Base-by-base conservation (phyloP, 2,329 filamentous ascomycete species). In the Alternaria sp. region DNA sequence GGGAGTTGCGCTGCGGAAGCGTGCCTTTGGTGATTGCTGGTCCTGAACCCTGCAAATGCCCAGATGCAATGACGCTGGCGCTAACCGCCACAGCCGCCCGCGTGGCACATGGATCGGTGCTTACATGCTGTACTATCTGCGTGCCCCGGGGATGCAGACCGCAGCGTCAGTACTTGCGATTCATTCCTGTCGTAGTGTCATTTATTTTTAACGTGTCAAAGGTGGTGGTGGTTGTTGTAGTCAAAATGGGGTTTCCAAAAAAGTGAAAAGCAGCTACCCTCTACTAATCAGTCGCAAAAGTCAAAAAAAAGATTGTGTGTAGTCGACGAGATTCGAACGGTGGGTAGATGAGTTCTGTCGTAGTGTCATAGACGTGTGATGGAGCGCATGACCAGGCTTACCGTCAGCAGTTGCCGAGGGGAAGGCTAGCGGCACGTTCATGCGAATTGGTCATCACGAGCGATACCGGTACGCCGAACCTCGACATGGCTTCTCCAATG, bases 11-110 rank as follows among this genome's bases (percentile, higher is more conserved):
- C 56, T 29, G 56, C 26, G 46, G 34, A 48, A 23, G 48, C 37
- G 42, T 51, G 44, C 23, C 31, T 51, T 51, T 42, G 37, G 46
- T 31, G 26, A 17, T 37, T 52, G 34, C 42, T 50, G 34, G 40
- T 51, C 31, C 40, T 50, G 59, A 59, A 60, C 61, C 63, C 49
- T 59, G 63, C 52, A 57, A 46, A 54, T 58, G 56, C 61, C 53
- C 54, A 55, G 54, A 46, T 53, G 39, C 36, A 51, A 65, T 60
- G 60, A 52, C 64, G 56, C 56, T 40, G 54, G 60, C 60, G 62
- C 61, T 55, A 57, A 56, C 54, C 44, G 54, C 58, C 55, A 51
- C 45, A 63, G 57, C 58, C 54, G 61, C 57, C 49, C 44, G 51
- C 51, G 48, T 53, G 39, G 28, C 42, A 36, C 40, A 14, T 34